Conservation (phyloP, 2,329 filamentous ascomycete genomes). For the Neophaeococcomyces aloes region DNA sequence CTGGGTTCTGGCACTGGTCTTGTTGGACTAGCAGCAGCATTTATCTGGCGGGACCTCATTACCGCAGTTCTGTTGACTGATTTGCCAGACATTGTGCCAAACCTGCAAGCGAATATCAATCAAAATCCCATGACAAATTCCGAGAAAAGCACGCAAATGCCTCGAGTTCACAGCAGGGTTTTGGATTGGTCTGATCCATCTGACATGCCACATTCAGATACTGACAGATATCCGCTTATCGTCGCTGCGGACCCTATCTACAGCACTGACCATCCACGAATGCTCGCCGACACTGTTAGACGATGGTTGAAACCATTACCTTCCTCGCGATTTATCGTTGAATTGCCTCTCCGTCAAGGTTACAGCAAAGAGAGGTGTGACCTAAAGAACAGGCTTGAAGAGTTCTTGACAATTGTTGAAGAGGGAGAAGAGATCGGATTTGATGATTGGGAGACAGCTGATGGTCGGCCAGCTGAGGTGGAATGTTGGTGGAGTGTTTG, state of each 20-base stretch:
- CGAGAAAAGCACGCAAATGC: background rate
- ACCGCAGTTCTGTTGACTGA: slow-evolving; percentile 67
- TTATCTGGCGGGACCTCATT: slow-evolving; percentile 54
- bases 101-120: slow-evolving; percentile 63
- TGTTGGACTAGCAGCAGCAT: slow-evolving; percentile 75
- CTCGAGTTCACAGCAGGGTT: slow-evolving; percentile 41
- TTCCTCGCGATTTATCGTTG: slow-evolving; percentile 60
- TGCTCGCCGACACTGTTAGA: slow-evolving; percentile 61
- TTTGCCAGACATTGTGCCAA: slow-evolving; percentile 69
- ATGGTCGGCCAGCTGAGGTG: slow-evolving; percentile 33
- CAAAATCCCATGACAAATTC: slow-evolving; percentile 47
- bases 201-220: slow-evolving; percentile 22
- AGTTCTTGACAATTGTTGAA: slow-evolving; percentile 41
- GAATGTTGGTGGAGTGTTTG: slow-evolving; percentile 40
- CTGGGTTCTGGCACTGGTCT: slow-evolving; percentile 84
- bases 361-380: slow-evolving; percentile 52
- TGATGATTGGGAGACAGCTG: slow-evolving; percentile 38
- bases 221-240: slow-evolving; percentile 50
- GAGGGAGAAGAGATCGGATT: slow-evolving; percentile 37
- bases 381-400: slow-evolving; percentile 54
- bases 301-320: slow-evolving; percentile 51
- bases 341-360: slow-evolving; percentile 67
- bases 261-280: slow-evolving; percentile 65
- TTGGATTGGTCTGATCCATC: slow-evolving; percentile 57
- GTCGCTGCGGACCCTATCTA: slow-evolving; percentile 82